Conservation (phyloP, 805 yeast species). For the Yamadazyma phyllophila region DNA sequence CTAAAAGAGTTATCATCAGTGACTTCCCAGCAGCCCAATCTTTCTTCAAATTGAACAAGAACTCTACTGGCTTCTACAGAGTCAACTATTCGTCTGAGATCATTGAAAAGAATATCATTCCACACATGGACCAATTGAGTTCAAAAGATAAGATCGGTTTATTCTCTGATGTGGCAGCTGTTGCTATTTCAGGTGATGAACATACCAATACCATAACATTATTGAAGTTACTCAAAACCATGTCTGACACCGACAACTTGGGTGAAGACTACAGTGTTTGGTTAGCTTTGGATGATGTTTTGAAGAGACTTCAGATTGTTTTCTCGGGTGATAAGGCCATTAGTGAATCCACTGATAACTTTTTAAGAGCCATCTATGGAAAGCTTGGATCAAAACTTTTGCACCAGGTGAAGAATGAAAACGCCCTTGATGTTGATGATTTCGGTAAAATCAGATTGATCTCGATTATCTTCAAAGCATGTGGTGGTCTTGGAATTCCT, state of each 20-base stretch:
- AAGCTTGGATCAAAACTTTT: constrained; percentile 30
- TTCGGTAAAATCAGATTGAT: constrained; percentile 33
- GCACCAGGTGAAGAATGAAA: constrained; percentile 19
- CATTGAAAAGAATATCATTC: constrained; percentile 39
- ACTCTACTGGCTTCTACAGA: constrained; percentile 52
- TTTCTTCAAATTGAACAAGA: constrained; percentile 48
- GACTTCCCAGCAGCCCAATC: constrained; percentile 20
- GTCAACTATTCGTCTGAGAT: constrained; percentile 48
- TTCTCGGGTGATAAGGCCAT: constrained; percentile 26
- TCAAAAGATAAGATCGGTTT: constrained; percentile 53
- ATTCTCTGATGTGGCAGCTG: constrained; percentile 51
- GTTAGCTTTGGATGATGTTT: constrained; percentile 47
- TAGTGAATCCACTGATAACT: constrained; percentile 25
- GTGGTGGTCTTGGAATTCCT: constrained; percentile 39
- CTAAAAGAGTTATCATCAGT: constrained; percentile 20
- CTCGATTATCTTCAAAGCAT: constrained; percentile 37
- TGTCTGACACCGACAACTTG: constrained; percentile 22
- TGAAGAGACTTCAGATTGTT: constrained; percentile 31
- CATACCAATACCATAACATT: constrained; percentile 38
- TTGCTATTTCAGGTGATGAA: constrained; percentile 46
- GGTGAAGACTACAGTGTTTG: constrained; percentile 50
- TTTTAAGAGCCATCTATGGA: constrained; percentile 24
- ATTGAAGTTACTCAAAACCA: constrained; percentile 39
- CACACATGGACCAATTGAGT: constrained; percentile 36
- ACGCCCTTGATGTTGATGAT: constrained; percentile 18